Evolutionary conservation across 805 yeast species (phyloP).

Genomic region (Starmerella bacillaris): DNA sequence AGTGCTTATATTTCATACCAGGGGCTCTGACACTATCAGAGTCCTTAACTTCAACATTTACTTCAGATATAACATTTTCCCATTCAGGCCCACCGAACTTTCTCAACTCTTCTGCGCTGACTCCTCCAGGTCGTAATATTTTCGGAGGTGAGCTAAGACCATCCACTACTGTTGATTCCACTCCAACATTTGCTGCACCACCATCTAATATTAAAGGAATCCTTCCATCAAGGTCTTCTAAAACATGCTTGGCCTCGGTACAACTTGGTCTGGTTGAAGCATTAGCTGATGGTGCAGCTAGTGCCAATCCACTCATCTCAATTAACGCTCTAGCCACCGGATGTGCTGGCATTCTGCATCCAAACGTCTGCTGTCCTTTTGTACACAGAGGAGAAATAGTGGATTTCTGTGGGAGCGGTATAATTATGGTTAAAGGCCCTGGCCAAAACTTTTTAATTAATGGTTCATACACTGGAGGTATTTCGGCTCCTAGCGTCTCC

Average conservation of each 20-base stretch:
- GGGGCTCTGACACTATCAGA: constrained; percentile 67
- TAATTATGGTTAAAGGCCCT: constrained; percentile 76
- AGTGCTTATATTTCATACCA: constrained; percentile 94
- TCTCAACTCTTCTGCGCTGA: constrained; percentile 58
- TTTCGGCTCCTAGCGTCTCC: constrained; percentile 35
- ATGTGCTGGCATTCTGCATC: constrained; percentile 74
- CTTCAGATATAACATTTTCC: constrained; percentile 30
- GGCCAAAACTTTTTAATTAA: constrained; percentile 75
- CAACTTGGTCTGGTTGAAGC: constrained; percentile 93
- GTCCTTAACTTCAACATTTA: constrained; percentile 37
- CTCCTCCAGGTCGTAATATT: constrained; percentile 86
- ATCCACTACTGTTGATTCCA: constrained; percentile 86
- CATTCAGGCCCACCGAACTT: constrained; percentile 50
- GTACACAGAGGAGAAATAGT: constrained; percentile 57
- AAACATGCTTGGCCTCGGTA: constrained; percentile 72
- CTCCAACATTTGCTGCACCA: constrained; percentile 73
- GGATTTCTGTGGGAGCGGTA: constrained; percentile 34
- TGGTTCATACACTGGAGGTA: constrained; percentile 52
- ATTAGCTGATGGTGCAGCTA: constrained; percentile 97
- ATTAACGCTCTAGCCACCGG: constrained; percentile 83
- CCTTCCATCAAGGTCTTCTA: constrained; percentile 54
- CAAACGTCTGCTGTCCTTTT: constrained; percentile 75
- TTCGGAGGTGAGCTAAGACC: constrained; percentile 75
- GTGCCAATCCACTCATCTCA: constrained; percentile 63
- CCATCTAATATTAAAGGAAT: constrained; percentile 84